Conservation (phyloP, 2,329 filamentous ascomycete genomes). For the Aspergillus proliferans region DNA sequence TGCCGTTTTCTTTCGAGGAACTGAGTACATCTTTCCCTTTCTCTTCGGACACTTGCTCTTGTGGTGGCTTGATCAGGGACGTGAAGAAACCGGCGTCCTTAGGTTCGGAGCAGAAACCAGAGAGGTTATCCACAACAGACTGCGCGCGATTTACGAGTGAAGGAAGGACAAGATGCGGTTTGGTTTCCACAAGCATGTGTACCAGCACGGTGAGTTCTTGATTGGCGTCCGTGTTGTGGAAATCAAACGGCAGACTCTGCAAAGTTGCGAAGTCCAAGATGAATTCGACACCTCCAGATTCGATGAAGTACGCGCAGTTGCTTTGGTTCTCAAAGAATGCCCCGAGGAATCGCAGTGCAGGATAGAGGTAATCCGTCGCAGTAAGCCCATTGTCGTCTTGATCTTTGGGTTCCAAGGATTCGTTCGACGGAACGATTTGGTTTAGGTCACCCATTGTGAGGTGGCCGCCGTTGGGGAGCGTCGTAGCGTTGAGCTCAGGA, state of each 20-base stretch:
- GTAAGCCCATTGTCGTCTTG: constrained; percentile 46
- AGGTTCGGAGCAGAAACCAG: constrained; percentile 56
- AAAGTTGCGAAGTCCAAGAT: constrained; percentile 78
- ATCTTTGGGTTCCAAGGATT: constrained; percentile 41
- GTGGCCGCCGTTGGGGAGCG: constrained; percentile 34
- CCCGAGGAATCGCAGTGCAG: constrained; percentile 68
- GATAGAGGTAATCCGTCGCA: constrained; percentile 66
- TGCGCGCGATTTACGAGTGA: constrained; percentile 72
- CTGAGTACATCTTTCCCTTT: constrained; percentile 22
- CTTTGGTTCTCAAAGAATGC: constrained; percentile 69
- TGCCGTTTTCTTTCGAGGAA: constrained; percentile 54
- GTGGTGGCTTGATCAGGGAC: constrained; percentile 47
- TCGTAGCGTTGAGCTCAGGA: constrained; percentile 20
- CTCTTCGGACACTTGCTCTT: constrained; percentile 13
- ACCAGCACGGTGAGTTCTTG: constrained; percentile 68
- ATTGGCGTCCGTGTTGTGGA: constrained; percentile 61
- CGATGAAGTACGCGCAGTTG: constrained; percentile 68
- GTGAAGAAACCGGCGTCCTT: constrained; percentile 61
- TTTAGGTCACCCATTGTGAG: constrained; percentile 25
- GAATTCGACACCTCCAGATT: constrained; percentile 72
- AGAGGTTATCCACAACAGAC: constrained; percentile 59
- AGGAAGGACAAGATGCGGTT: constrained; percentile 73
- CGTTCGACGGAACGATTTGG: constrained; percentile 19
- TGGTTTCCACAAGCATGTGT: constrained; percentile 70
- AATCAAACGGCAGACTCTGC: constrained; percentile 70